These are phyloP conservation scores for Noccaea caerulescens DNA, from an alignment of 345 rosid genomes.

Conservation along the genomic window DNA sequence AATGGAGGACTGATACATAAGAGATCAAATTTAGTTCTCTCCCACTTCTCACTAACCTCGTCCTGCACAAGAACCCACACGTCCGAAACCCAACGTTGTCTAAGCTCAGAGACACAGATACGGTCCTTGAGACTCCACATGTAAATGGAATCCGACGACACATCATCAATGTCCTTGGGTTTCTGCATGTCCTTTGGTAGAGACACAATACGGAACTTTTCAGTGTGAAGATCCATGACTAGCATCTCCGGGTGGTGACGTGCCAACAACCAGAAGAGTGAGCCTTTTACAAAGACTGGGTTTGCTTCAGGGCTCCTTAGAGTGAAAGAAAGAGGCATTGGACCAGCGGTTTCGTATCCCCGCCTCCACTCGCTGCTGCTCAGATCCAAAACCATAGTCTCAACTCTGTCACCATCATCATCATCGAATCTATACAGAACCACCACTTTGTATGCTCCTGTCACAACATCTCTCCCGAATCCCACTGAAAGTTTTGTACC, in stretches of 20 bases:
- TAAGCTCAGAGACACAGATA: constrained; percentile 2
- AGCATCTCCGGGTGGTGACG: neutral
- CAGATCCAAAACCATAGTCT: constrained; percentile 9
- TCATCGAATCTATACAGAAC: neutral
- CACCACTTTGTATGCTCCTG: constrained; percentile 27
- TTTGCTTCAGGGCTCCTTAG: neutral
- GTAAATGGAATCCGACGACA: neutral
- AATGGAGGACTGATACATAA: neutral
- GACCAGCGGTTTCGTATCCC: constrained; percentile 16
- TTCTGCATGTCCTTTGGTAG: constrained; percentile 3
- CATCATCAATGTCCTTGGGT: neutral
- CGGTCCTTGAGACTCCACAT: constrained; percentile 23
- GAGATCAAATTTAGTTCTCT: neutral
- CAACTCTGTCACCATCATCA: neutral
- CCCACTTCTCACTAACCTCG: constrained; percentile 19
- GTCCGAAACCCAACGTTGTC: neutral
- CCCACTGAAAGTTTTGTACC: constrained; percentile 19
- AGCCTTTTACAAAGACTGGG: constrained; percentile 22
- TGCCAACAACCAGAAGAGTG: constrained; percentile 23
- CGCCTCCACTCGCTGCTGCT: constrained; percentile 10
- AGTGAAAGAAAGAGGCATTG: constrained; percentile 13
- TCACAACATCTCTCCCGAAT: constrained; percentile 29
- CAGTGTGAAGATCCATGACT: constrained; percentile 30
- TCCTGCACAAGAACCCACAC: constrained; percentile 29
- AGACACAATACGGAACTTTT: neutral